These are phyloP conservation scores for Tanacetum coccineum DNA, from an alignment of 129 eudicot species.

Conservation along the genomic window DNA sequence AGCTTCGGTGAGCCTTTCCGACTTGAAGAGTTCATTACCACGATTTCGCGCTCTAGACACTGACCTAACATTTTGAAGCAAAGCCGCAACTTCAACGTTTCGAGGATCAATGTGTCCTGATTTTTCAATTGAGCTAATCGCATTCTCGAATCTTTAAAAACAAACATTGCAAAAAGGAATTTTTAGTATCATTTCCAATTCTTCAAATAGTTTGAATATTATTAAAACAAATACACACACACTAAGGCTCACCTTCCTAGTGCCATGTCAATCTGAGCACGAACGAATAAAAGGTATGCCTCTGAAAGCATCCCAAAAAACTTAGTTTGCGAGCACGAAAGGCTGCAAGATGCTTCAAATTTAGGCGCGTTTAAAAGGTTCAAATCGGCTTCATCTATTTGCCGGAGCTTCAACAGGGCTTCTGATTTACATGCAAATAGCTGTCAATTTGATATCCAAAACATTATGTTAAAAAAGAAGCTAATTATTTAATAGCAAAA, in stretches of 20 bases:
- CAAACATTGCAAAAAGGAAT: background rate
- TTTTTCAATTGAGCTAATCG: conserved; percentile 50
- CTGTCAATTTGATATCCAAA: conserved; percentile 47
- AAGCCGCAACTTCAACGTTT: conserved; percentile 48
- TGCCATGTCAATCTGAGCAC: conserved; percentile 81
- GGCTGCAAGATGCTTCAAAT: conserved; percentile 28
- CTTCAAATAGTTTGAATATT: background rate
- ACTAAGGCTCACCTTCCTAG: conserved; percentile 61
- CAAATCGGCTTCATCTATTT: conserved; percentile 57
- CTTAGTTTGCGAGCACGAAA: conserved; percentile 46
- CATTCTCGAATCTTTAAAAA: conserved; percentile 77
- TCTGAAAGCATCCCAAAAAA: conserved; percentile 72
- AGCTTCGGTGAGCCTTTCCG: conserved; percentile 91
- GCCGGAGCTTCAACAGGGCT: conserved; percentile 77
- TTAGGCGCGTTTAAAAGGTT: conserved; percentile 39
- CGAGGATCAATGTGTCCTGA: conserved; percentile 61
- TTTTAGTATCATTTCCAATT: background rate
- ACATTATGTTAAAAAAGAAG: conserved; percentile 1
- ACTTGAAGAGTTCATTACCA: conserved; percentile 81
- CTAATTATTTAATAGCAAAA: background rate
- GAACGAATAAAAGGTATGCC: conserved; percentile 66
- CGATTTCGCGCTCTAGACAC: conserved; percentile 83
- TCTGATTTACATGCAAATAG: conserved; percentile 83
- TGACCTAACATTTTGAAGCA: conserved; percentile 51
- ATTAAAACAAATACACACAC: background rate